These are phyloP conservation scores for Metschnikowia chrysomelidarum DNA, from an alignment of 805 yeast species.

Conservation along the genomic window DNA sequence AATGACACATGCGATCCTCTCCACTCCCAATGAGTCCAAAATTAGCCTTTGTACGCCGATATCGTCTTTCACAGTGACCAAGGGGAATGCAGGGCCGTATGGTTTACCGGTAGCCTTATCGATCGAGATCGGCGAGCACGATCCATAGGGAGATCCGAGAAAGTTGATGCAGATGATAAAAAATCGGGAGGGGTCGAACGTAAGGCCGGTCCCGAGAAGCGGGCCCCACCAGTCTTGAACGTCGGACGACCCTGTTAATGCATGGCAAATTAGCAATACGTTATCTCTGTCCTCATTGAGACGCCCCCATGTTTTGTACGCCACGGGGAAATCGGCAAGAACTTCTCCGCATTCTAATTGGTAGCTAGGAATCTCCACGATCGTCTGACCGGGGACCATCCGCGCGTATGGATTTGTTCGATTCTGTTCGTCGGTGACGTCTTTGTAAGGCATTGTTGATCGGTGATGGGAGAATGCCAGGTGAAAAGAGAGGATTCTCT, in stretches of 20 bases:
- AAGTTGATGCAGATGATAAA: constrained; percentile 87
- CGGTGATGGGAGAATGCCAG: too few relatives aligned
- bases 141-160: constrained; percentile 96
- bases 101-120: constrained; percentile 71
- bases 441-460: constrained; percentile 31
- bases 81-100: constrained; percentile 94
- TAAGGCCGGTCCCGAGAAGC: constrained; percentile 74
- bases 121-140: constrained; percentile 85
- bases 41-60: constrained; percentile 74
- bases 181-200: constrained; percentile 88
- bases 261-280: constrained; percentile 90
- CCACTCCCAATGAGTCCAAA: constrained; percentile 77
- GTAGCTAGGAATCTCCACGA: constrained; percentile 73
- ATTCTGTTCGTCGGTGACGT: constrained; percentile 45
- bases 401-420: constrained; percentile 62
- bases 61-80: constrained; percentile 93
- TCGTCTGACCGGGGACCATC: constrained; percentile 73
- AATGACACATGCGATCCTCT: constrained; percentile 74
- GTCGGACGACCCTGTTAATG: constrained; percentile 92
- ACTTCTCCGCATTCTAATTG: constrained; percentile 80
- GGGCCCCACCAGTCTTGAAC: constrained; percentile 99
- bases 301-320: constrained; percentile 94
- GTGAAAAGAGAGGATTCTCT: too few relatives aligned
- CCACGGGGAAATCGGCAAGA: constrained; percentile 76
- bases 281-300: constrained; percentile 69